These are phyloP conservation scores for Endoconidiophora polonica DNA, from an alignment of 2,329 filamentous ascomycete species.

Conservation along the genomic window DNA sequence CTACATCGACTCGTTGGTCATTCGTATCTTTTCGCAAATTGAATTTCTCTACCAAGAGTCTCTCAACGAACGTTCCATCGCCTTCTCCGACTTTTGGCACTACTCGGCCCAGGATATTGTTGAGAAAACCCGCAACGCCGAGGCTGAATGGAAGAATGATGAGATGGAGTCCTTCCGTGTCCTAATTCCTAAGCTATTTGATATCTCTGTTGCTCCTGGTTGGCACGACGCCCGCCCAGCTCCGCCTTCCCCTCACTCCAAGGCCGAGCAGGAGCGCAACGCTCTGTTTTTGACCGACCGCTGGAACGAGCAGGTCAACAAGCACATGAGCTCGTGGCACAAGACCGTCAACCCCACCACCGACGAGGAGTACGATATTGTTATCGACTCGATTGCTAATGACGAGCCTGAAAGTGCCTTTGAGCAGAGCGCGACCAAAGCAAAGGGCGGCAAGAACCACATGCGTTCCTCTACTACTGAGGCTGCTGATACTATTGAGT, in stretches of 20 bases:
- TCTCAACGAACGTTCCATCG: conserved; percentile 25
- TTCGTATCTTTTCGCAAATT: conserved; percentile 27
- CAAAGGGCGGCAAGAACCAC: background rate
- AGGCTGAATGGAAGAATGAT: conserved; percentile 16
- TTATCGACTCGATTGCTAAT: conserved; percentile 1
- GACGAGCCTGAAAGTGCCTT: background rate
- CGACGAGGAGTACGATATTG: conserved; percentile 10
- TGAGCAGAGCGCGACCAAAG: background rate
- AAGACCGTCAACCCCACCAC: conserved; percentile 17
- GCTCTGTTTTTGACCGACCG: conserved; percentile 31
- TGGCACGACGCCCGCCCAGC: conserved; percentile 29
- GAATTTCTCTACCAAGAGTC: conserved; percentile 31
- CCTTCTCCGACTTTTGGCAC: conserved; percentile 28
- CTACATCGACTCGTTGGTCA: conserved; percentile 22
- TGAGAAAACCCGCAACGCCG: conserved; percentile 17
- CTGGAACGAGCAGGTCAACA: conserved; percentile 33
- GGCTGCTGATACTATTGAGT: background rate
- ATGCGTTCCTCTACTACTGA: background rate
- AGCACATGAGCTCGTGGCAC: conserved; percentile 28
- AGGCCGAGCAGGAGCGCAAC: conserved; percentile 36
- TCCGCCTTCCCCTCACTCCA: conserved; percentile 28
- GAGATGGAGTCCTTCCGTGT: conserved; percentile 30
- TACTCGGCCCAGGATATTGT: conserved; percentile 18
- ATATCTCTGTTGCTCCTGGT: conserved; percentile 36
- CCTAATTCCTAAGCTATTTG: conserved; percentile 34